Percentiles rank a stretch among this genome's conserved stretches.
phyloP scores from a whole-genome alignment of 208 protist species.

The Wallacemonas rigidus region DNA sequence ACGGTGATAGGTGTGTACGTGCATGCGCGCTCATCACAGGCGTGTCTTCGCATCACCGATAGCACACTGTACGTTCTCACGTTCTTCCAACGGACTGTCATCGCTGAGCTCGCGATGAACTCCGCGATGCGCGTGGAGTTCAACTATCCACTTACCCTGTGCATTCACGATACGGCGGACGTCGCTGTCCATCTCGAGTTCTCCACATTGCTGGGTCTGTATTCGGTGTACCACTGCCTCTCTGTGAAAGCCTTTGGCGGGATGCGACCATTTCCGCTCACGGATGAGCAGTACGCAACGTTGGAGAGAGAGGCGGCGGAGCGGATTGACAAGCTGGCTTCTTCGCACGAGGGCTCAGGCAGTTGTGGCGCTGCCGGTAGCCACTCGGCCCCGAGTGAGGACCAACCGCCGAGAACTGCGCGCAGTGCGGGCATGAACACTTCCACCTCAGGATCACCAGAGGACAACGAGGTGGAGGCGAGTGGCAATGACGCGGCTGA shows the following conservation, averaged over 20 bases:
- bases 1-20: not conserved
- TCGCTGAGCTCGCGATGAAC: conserved; percentile 29
- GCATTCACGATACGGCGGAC: not conserved
- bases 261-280: not conserved
- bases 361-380: not conserved
- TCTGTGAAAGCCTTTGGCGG: conserved; percentile 4
- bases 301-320: conserved; percentile 2
- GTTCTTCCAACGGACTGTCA: conserved; percentile 19
- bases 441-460: too few relatives aligned
- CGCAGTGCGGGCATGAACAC: too few relatives aligned
- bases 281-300: not conserved
- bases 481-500: not conserved
- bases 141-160: not conserved
- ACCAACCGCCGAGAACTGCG: too few relatives aligned
- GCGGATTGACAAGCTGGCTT: not conserved
- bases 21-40: not conserved
- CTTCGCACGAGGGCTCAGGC: not conserved
- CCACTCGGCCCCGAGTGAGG: not conserved
- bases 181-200: not conserved
- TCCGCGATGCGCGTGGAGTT: not conserved
- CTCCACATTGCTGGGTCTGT: conserved; percentile 4
- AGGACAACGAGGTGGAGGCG: too few relatives aligned
- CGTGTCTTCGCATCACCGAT: conserved; percentile 9
- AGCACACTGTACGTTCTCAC: conserved; percentile 21
- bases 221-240: not conserved